Evolutionary conservation across 768 basidiomycete species (phyloP).

Genomic region (Dioszegia hungarica): DNA sequence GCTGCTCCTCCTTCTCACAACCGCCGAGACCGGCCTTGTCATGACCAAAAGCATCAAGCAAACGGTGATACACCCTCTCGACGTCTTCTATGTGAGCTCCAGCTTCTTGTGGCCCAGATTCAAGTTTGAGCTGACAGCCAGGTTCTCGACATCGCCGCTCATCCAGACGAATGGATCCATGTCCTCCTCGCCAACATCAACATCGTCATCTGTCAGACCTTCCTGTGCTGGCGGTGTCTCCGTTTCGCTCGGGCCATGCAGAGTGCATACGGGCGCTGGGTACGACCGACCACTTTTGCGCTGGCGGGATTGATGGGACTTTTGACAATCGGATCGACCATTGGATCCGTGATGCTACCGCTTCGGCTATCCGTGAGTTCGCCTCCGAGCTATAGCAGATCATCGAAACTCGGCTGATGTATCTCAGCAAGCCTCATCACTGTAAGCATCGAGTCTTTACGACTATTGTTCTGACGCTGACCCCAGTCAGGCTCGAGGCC

Average conservation of each 20-base stretch:
- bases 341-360: background rate
- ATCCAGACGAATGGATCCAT: background rate
- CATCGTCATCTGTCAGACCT: slow-evolving; percentile 1
- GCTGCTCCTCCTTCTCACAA: background rate
- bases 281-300: background rate
- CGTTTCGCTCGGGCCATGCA: slow-evolving; percentile 6
- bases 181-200: background rate
- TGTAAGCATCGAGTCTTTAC: background rate
- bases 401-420: too few relatives aligned
- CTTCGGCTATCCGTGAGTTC: background rate
- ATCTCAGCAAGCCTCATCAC: background rate
- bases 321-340: background rate
- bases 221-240: slow-evolving; percentile 2
- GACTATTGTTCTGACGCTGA: background rate
- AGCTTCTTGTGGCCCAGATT: background rate
- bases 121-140: background rate
- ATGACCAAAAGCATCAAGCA: background rate
- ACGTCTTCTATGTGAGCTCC: background rate
- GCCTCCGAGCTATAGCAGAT: too few relatives aligned
- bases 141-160: background rate
- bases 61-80: background rate
- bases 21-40: background rate
- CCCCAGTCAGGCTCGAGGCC: background rate
- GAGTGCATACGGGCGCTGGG: background rate
- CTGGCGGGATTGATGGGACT: background rate